phyloP scores from a whole-genome alignment of 208 protist genomes.

The Crithidia thermophila region DNA sequence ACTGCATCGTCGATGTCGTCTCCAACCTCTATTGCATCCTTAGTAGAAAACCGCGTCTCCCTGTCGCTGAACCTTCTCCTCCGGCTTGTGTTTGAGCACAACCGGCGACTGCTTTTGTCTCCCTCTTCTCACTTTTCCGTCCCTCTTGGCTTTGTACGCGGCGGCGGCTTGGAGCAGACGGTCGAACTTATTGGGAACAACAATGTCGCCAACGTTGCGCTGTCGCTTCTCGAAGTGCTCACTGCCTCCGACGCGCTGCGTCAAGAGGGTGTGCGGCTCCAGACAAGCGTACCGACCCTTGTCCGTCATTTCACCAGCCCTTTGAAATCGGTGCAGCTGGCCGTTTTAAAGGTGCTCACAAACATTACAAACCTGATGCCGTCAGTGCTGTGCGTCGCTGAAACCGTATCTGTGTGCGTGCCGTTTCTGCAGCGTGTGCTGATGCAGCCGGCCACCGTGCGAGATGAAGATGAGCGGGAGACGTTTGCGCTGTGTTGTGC shows the following conservation, averaged over 20 bases:
- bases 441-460: not conserved
- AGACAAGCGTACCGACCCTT: conserved; percentile 16
- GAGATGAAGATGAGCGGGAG: conserved; percentile 24
- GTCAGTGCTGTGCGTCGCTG: not conserved
- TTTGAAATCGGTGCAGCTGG: not conserved
- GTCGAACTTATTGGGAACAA: conserved; percentile 5
- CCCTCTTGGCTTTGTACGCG: conserved; percentile 34
- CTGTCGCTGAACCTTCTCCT: conserved; percentile 34
- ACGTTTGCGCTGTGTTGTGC: conserved; percentile 72
- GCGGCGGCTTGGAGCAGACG: conserved; percentile 38
- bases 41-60: not conserved
- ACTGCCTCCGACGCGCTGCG: conserved; percentile 29
- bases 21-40: no score
- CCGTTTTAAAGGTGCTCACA: conserved; percentile 63
- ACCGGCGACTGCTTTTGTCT: not conserved
- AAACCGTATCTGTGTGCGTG: not conserved
- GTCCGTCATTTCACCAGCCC: not conserved
- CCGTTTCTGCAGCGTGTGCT: not conserved
- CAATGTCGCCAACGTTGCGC: not conserved
- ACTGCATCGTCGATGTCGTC: no score
- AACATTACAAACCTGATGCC: conserved; percentile 65
- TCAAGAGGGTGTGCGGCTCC: not conserved
- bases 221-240: conserved; percentile 51
- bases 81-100: conserved; percentile 44
- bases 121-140: conserved; percentile 17